Evolutionary conservation across 2,329 filamentous ascomycete genomes (phyloP), one percentile per base, ranked within the genome.

Genomic region (Stylonectria norvegica): DNA sequence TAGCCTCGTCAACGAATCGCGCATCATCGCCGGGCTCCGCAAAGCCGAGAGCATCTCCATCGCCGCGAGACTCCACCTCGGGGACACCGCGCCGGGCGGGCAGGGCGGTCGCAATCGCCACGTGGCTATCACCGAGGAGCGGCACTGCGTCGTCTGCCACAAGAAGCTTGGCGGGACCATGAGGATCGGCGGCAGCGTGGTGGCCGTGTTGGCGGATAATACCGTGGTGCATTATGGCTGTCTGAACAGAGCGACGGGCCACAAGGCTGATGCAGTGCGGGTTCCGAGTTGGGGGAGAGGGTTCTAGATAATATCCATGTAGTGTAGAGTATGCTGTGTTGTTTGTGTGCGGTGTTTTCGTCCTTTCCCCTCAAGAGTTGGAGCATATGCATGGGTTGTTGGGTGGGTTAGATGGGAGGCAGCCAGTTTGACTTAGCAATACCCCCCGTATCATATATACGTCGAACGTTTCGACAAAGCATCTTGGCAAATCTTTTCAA

Each of bases 81-180:
- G 90, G 2, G 81, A 87, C 43, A 75, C 79, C 10, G 50, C 69
- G n/a, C 63, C 67, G 2, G 67, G 69, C 18, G 71, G 72, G 1
- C 75, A 77, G 45, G 71, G 69, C 33, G 76, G 75, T 9, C 68
- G 73, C 37, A 79, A 76, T 52, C 66, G 76, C 38, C 77, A 88
- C 51, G 89, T 96, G 9, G 79, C 89, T 15, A 82, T 98, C 36
- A 81, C 78, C 8, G 91, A 98, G 56, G 91, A 97, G 59, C 75
- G 88, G 36, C 84, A 95, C 39, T 98, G 93, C 62, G 83, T 86
- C 10, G 87, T 95, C 12, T 98, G 93, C 62, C 86, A 95, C 64
- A 97, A 96, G 72, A 75, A 93, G 50, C 78, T 98, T 50, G 91
- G 90, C 2, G 85, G 89, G 2, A 63, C 64, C 59, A 96, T 96